phyloP scores from a whole-genome alignment of 495 filamentous ascomycete genomes.

The Podospora pseudocomata region DNA sequence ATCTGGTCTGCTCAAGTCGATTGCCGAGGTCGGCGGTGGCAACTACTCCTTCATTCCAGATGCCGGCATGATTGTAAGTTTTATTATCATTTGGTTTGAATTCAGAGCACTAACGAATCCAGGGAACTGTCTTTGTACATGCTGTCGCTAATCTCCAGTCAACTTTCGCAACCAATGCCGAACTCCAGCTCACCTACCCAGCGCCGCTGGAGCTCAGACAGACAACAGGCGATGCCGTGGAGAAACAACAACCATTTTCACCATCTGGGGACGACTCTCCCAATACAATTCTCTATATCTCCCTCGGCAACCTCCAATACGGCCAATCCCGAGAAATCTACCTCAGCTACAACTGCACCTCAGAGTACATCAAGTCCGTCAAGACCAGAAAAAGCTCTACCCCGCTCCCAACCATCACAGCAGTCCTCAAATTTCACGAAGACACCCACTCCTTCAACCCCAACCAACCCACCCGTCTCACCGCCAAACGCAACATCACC shows the following conservation, averaged over 20 bases:
- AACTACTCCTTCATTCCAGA: conserved; percentile 49
- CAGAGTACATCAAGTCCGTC: background rate
- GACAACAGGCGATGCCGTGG: conserved; percentile 35
- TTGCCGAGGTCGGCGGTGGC: conserved; percentile 41
- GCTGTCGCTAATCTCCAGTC: conserved; percentile 47
- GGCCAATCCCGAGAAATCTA: conserved; percentile 48
- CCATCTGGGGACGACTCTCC: conserved; percentile 10
- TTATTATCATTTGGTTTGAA: background rate
- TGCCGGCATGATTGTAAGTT: conserved; percentile 44
- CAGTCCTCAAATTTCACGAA: conserved; percentile 21
- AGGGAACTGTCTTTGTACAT: conserved; percentile 44
- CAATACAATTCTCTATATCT: conserved; percentile 28
- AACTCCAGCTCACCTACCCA: conserved; percentile 34
- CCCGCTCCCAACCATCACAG: conserved; percentile 20
- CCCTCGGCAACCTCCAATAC: conserved; percentile 43
- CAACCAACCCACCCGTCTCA: background rate
- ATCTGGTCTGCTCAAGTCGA: conserved; percentile 44
- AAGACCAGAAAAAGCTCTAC: conserved; percentile 7
- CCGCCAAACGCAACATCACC: conserved; percentile 11
- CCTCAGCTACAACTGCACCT: conserved; percentile 21
- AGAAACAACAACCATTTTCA: conserved; percentile 20
- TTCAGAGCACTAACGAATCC: conserved; percentile 19
- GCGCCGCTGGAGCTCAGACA: conserved; percentile 29
- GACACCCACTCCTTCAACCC: conserved; percentile 30
- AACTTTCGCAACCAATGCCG: conserved; percentile 38